Base-by-base conservation (phyloP, 2,329 filamentous ascomycete genomes). In the Colletotrichum viniferum region DNA sequence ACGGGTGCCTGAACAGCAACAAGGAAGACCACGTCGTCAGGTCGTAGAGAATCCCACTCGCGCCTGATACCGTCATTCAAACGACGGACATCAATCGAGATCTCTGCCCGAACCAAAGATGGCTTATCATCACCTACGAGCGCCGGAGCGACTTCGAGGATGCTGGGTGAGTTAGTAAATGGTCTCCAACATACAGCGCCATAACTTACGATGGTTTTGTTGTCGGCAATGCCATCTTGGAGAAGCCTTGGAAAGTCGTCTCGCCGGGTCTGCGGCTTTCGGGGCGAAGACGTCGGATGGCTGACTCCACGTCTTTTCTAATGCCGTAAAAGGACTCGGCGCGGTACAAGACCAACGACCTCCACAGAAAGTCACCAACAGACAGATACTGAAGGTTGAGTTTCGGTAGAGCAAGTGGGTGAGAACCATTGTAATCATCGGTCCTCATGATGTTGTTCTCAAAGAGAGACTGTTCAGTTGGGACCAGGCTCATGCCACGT, bases 331-430 rank as follows among this genome's bases (percentile, higher is more conserved):
- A 98, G 0, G 96, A 91, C 83, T 99, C 97, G 74, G 93, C 94
- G 55, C 96, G 92, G 82, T 98, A 97, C 10, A 99, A 87, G 16
- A 97, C 90, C 80, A 98, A 93, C 0, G 96, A 96, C 77, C 97
- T 92, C 96, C 96, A 99, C n/a, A 99, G 86, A 80, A 99, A 99
- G 83, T 99, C 97, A 4, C 96, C 96, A 66, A 98, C 92, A 4
- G 96, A 98, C 16, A 99, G 88, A 84, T 99, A 99, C 81, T 99
- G 97, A 32, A 99, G 87, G 79, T 98, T 99, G 61, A 98, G 86
- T 83, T 99, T 99, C 4, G 97, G 97, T 58, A 99, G 92, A 4
- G 97, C 95, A 73, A 99, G 88, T 7, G 97, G 96, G 63, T 92
- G 92, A 28, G 95, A 96, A 30, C 96, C 96, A 82, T 98, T 94